Base-by-base conservation (phyloP, 768 basidiomycete genomes). In the Lentinula guzmanii region DNA sequence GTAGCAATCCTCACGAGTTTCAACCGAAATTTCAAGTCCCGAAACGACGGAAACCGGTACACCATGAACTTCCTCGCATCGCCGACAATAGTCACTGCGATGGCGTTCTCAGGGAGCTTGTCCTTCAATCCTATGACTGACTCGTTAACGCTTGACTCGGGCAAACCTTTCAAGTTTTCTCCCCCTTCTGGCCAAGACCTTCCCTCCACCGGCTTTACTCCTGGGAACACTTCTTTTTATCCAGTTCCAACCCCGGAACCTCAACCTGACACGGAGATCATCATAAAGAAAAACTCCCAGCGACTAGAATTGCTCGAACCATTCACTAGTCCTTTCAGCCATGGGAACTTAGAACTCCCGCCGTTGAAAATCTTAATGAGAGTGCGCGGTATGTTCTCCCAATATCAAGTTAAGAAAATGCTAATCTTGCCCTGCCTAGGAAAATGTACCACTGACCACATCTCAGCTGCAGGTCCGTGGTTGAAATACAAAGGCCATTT, bases 11-110 rank as follows among this genome's bases (percentile, higher is more conserved):
- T 99, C 61, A 98, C 96, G 0, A 97, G 94, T 42, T 98, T 98
- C 82, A 98, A 99, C 75, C 86, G 96, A 72, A 82, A 80, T 73
- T 78, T 77, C 82, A 95, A 93, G 76, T 94, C 95, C 2, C 85
- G 97, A 66, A 99, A 99, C 71, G 97, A 99, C 69, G 97, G 95
- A 24, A 98, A 98, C 72, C 79, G 82, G 42, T 79, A 87, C 60
- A 98, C 95, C 15, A 93, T 96, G 93, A 98, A 98, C 75, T 98
- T 99, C 79, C 82, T 99, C 61, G 94, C 96, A 7, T 98, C 95
- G 4, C 97, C 97, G 0, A 96, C 95, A 37, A 82, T 97, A 62
- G 97, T 98, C 18, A 98, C 97, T 21, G 97, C 97, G 1, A 94
- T 96, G 93, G 87, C 95, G 0, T 98, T 98, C 75, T 89, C 93